These are phyloP conservation scores for Pythium diclinum DNA, from an alignment of 352 stramenopile species.

Conservation along the genomic window DNA sequence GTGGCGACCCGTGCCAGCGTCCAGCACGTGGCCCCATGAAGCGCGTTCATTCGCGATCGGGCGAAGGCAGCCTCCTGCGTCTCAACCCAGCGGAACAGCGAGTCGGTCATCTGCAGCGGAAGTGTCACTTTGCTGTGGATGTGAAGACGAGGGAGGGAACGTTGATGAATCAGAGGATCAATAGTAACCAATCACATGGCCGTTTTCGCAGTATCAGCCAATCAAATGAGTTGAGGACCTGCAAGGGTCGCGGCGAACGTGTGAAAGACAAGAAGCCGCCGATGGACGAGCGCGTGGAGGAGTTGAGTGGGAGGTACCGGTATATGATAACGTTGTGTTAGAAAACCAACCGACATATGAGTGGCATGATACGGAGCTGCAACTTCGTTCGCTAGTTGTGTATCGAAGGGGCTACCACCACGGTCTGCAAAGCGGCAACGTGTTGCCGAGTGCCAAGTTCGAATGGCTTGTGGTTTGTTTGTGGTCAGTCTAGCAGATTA, in stretches of 20 bases:
- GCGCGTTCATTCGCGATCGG: neutral
- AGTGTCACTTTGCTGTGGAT: neutral
- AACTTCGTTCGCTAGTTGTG: too few species aligned
- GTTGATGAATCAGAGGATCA: too few species aligned
- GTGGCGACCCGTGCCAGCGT: slow-evolving; percentile 79
- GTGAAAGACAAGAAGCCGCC: too few species aligned
- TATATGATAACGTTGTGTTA: too few species aligned
- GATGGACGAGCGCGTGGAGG: too few species aligned
- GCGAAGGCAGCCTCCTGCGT: slow-evolving; percentile 26
- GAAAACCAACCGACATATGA: too few species aligned
- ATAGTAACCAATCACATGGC: neutral
- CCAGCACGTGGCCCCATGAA: slow-evolving; percentile 52
- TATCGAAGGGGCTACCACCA: too few species aligned
- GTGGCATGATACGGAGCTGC: too few species aligned
- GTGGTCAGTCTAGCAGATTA: too few species aligned
- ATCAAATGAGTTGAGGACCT: too few species aligned
- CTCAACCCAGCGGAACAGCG: slow-evolving; percentile 54
- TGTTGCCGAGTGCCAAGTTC: slow-evolving; percentile 63
- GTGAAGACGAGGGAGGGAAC: slow-evolving; percentile 5
- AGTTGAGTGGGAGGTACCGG: too few species aligned
- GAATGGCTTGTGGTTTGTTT: neutral
- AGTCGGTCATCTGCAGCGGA: slow-evolving; percentile 27
- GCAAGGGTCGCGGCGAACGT: too few species aligned
- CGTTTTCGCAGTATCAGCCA: neutral
- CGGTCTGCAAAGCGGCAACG: slow-evolving; percentile 79